These are phyloP conservation scores for Sporothrix brunneoviolacea DNA, from an alignment of 2,329 filamentous ascomycete genomes.

Conservation along the genomic window DNA sequence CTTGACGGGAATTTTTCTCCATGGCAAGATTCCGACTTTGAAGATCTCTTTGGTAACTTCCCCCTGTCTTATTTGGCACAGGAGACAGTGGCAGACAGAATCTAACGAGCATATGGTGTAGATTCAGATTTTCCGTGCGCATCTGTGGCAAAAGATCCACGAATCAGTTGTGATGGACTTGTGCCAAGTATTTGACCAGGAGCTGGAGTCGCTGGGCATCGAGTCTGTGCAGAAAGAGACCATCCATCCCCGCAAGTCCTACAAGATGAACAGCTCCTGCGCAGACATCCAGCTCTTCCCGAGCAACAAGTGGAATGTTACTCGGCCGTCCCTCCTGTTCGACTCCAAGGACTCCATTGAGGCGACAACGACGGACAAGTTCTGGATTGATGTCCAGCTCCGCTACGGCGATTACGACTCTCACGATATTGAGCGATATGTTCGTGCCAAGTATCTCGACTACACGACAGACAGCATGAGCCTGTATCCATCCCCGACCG, in stretches of 20 bases:
- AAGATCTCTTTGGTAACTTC: constrained; percentile 69
- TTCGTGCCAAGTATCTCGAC: constrained; percentile 95
- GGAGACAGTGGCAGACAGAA: no score
- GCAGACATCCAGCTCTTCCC: constrained; percentile 96
- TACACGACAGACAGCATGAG: constrained; percentile 99
- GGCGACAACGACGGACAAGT: constrained; percentile 93
- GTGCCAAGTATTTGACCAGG: constrained; percentile 96
- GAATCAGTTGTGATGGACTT: constrained; percentile 98
- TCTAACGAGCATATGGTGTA: constrained; percentile 38
- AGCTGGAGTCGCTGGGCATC: constrained; percentile 89
- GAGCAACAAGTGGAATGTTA: constrained; percentile 98
- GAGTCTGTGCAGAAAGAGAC: constrained; percentile 99
- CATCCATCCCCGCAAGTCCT: constrained; percentile 96
- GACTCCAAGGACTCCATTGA: constrained; percentile 96
- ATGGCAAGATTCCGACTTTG: constrained; percentile 95
- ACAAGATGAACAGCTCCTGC: constrained; percentile 99
- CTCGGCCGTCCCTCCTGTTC: constrained; percentile 82
- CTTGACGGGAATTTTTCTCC: constrained; percentile 95
- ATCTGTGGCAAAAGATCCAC: constrained; percentile 99
- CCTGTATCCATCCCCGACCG: constrained; percentile 94
- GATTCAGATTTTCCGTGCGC: constrained; percentile 98
- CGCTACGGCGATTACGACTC: constrained; percentile 93
- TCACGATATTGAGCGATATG: constrained; percentile 96
- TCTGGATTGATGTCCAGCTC: constrained; percentile 96
- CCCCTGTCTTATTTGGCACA: no score